phyloP scores from a whole-genome alignment of 306 rosid species.

The Medicago arabica region DNA sequence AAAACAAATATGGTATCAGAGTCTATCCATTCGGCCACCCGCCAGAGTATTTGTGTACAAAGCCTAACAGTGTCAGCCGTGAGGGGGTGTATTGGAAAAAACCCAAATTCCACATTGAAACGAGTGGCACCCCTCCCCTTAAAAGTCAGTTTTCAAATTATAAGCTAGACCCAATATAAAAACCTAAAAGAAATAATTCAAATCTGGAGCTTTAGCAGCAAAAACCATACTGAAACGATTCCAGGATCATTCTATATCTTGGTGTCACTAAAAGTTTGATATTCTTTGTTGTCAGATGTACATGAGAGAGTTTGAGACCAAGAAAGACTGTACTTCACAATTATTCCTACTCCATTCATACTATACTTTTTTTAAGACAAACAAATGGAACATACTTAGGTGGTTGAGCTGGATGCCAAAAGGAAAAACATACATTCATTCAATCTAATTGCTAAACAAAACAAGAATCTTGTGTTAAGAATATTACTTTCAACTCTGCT shows the following conservation, averaged over 20 bases:
- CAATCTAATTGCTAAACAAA: conserved; percentile 27
- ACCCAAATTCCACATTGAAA: not conserved
- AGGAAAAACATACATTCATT: conserved; percentile 2
- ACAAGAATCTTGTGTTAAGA: conserved; percentile 19
- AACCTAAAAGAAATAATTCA: conserved; percentile 13
- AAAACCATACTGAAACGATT: conserved; percentile 18
- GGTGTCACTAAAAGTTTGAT: conserved; percentile 24
- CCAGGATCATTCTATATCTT: not conserved
- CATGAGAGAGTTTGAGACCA: conserved; percentile 21
- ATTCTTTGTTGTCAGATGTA: conserved; percentile 27
- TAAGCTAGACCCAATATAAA: not conserved
- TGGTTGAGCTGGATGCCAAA: conserved; percentile 27
- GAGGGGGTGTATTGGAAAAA: not conserved
- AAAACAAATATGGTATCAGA: not conserved
- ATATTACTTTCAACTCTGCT: conserved; percentile 81
- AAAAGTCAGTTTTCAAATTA: not conserved
- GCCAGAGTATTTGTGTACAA: not conserved
- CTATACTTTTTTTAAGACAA: conserved; percentile 5
- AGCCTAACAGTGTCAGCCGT: not conserved
- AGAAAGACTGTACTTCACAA: not conserved
- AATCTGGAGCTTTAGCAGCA: conserved; percentile 26
- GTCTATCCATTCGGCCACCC: not conserved
- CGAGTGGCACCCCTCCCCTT: not conserved
- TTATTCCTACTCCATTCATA: conserved; percentile 24
- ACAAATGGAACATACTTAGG: conserved; percentile 18